Percentiles rank a stretch among this genome's conserved stretches.
phyloP scores from a whole-genome alignment of 106 monocot species.

The Vanilla planifolia region DNA sequence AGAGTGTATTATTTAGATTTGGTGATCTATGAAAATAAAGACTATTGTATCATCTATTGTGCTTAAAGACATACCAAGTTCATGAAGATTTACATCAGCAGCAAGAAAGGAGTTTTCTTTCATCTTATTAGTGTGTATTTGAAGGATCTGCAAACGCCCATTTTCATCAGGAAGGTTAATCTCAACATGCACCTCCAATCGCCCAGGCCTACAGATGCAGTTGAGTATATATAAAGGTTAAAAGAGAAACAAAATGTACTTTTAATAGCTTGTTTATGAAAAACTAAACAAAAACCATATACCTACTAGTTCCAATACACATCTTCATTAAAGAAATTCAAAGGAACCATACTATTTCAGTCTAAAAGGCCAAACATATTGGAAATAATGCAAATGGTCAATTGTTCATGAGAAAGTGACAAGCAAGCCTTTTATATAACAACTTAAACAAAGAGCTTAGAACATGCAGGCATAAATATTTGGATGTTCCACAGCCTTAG shows the following conservation, averaged over 20 bases:
- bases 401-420: background rate
- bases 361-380: no score
- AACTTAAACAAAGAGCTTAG: no score
- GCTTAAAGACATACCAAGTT: conserved; percentile 55
- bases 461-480: no score
- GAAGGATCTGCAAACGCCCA: conserved; percentile 94
- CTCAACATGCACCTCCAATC: conserved; percentile 97
- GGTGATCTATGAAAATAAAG: background rate
- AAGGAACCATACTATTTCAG: no score
- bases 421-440: background rate
- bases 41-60: no score
- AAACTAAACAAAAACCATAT: background rate
- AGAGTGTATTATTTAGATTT: no score
- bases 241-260: background rate
- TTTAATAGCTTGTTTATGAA: background rate
- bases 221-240: background rate
- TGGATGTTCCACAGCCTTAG: no score
- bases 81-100: conserved; percentile 77
- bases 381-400: no score
- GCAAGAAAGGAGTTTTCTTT: conserved; percentile 95
- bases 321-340: no score
- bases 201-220: conserved; percentile 70
- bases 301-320: background rate
- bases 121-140: conserved; percentile 96
- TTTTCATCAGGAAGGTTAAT: conserved; percentile 98